Evolutionary conservation across 2,329 filamentous ascomycete species (phyloP), one percentile per base, ranked within the genome.

Genomic region (Lachnellula willkommii): DNA sequence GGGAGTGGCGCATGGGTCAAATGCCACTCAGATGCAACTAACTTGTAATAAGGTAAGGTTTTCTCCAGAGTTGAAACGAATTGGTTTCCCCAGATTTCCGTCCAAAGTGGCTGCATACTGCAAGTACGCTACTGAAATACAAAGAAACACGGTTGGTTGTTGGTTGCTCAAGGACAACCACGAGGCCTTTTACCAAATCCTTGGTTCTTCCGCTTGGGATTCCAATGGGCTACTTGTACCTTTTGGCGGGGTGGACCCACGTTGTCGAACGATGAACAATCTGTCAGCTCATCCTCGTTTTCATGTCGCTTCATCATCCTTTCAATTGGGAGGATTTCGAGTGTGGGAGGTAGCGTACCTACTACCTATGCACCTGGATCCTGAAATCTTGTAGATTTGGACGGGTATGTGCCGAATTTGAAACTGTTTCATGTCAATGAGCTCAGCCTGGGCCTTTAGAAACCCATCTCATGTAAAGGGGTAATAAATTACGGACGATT

Each of bases 381-480:
- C 20, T 28, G 8, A 24, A 3, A n/a, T 15, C 5, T 15, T 9
- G 24, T 32, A 24, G 12, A 14, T 22, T 47, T 11, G 20, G 45
- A 47, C 54, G 55, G 54, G 36, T 53, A 47, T 43, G 26, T 60
- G 53, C 60, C 53, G 46, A 51, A 52, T 46, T 60, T 53, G 60
- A 63, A 63, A 61, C 57, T 6, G 56, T 62, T 60, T 63, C 61
- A 47, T 47, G 12, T 35, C 24, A 14, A 28, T 20, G 42, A 22
- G 17, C n/a, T 26, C 2, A 1, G 42, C 7, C 14, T 12, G 17
- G 39, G 15, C 5, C 20, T 22, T 20, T 26, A 8, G 17, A 17
- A 45, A 11, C 42, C 9, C 42, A 45, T 26, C 42, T 47, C 45
- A 47, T 28, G 11, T 47, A 26, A 32, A 24, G 15, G 42, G 47